Conservation (phyloP, 2,329 filamentous ascomycete species). For the Cryoendolithus antarcticus region DNA sequence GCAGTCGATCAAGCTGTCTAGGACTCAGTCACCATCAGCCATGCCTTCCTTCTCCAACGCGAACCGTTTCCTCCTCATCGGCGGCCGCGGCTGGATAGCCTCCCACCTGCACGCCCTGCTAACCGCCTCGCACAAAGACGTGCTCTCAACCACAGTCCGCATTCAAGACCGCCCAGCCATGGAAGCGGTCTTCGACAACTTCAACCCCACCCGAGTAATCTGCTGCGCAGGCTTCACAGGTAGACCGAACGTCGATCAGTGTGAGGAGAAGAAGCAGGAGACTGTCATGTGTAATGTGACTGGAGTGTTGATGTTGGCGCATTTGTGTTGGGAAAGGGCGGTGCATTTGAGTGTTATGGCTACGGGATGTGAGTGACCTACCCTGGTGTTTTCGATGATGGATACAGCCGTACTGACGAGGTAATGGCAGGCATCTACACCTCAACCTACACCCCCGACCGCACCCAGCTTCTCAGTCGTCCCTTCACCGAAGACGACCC, state of each 20-base stretch:
- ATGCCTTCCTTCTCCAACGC: not conserved
- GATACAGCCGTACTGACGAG: not conserved
- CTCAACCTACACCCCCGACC: constrained; percentile 23
- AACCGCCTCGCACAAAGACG: constrained; percentile 47
- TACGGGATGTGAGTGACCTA: constrained; percentile 43
- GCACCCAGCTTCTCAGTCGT: constrained; percentile 46
- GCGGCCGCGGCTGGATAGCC: constrained; percentile 51
- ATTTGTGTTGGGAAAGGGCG: constrained; percentile 45
- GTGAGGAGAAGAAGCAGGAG: constrained; percentile 55
- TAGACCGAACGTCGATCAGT: constrained; percentile 59
- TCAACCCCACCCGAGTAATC: constrained; percentile 54
- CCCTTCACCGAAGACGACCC: constrained; percentile 50
- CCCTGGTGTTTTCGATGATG: too few relatives aligned
- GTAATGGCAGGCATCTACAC: constrained; percentile 15
- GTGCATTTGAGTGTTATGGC: constrained; percentile 56
- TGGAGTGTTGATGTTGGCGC: constrained; percentile 50
- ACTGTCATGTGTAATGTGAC: constrained; percentile 57
- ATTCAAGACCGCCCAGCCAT: constrained; percentile 53
- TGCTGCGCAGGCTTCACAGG: constrained; percentile 56
- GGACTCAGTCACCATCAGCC: too few relatives aligned
- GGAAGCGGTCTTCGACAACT: constrained; percentile 41
- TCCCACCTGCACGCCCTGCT: constrained; percentile 49
- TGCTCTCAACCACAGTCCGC: constrained; percentile 47
- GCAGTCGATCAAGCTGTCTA: too few relatives aligned
- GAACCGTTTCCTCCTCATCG: constrained; percentile 49